Evolutionary conservation across 2,329 filamentous ascomycete genomes (phyloP).

Genomic region (Sporothrix variecibatus): DNA sequence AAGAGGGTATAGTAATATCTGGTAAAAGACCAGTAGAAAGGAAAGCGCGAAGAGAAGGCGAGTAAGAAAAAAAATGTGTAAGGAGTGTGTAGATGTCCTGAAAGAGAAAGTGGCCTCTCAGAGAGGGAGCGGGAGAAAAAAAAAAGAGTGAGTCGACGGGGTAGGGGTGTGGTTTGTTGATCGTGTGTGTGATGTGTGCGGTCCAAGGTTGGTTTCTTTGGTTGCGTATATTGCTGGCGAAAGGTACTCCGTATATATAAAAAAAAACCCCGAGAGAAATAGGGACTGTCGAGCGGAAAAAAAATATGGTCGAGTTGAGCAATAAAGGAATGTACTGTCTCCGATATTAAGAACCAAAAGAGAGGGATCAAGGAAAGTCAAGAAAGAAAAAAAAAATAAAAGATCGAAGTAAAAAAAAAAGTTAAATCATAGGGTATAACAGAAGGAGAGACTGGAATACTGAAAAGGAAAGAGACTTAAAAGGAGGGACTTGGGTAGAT

Average conservation of each 20-base stretch:
- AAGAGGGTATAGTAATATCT: constrained; percentile 21
- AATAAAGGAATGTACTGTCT: constrained; percentile 48
- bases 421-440: constrained; percentile 42
- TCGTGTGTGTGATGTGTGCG: constrained; percentile 17
- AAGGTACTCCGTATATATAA: too few species aligned
- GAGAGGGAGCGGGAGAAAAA: constrained; percentile 13
- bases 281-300: not conserved
- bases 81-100: not conserved
- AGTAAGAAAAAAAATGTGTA: not conserved
- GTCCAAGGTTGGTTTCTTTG: not conserved
- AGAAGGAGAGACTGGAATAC: constrained; percentile 27
- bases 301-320: constrained; percentile 23
- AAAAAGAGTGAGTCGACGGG: not conserved
- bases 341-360: constrained; percentile 41
- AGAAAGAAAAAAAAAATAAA: constrained; percentile 47
- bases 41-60: constrained; percentile 20
- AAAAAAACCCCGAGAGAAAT: not conserved
- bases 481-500: constrained; percentile 22
- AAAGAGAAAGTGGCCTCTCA: constrained; percentile 16
- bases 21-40: not conserved
- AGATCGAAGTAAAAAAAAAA: constrained; percentile 37
- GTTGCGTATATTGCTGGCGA: not conserved
- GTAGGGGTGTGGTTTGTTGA: constrained; percentile 19
- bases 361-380: not conserved
- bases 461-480: not conserved